Percentiles rank a stretch among this genome's conserved stretches.
phyloP scores from a whole-genome alignment of 495 filamentous ascomycete genomes.

The Hypoxylon fragiforme region DNA sequence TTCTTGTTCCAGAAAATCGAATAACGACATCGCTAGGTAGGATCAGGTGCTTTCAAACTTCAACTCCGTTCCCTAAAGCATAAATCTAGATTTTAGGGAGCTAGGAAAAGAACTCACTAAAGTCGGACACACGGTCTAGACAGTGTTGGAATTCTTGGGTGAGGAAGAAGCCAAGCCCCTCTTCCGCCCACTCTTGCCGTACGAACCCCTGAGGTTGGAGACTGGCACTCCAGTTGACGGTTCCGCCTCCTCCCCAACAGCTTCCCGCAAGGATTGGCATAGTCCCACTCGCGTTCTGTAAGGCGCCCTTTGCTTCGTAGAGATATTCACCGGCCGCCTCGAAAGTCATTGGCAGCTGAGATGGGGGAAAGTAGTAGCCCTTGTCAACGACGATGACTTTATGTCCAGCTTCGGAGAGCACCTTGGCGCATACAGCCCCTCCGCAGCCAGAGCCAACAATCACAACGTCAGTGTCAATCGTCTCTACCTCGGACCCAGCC shows the following conservation, averaged over 20 bases:
- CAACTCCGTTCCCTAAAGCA: background rate
- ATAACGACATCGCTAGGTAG: background rate
- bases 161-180: slow-evolving; percentile 77
- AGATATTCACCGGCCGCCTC: slow-evolving; percentile 60
- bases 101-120: slow-evolving; percentile 21
- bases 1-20: background rate
- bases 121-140: slow-evolving; percentile 63
- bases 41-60: background rate
- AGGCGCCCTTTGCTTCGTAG: slow-evolving; percentile 61
- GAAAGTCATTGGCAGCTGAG: slow-evolving; percentile 72
- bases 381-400: slow-evolving; percentile 84
- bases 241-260: slow-evolving; percentile 85
- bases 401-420: slow-evolving; percentile 73
- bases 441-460: slow-evolving; percentile 88
- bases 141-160: slow-evolving; percentile 73
- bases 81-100: slow-evolving; percentile 40
- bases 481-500: slow-evolving; percentile 37
- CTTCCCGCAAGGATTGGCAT: slow-evolving; percentile 67
- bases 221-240: slow-evolving; percentile 85
- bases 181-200: slow-evolving; percentile 76
- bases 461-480: slow-evolving; percentile 77
- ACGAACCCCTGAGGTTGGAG: slow-evolving; percentile 82
- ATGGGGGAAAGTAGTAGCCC: slow-evolving; percentile 69
- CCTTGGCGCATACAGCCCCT: slow-evolving; percentile 81
- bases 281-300: slow-evolving; percentile 64